phyloP scores from a whole-genome alignment of 2,329 filamentous ascomycete species.

The Acarospora socialis region DNA sequence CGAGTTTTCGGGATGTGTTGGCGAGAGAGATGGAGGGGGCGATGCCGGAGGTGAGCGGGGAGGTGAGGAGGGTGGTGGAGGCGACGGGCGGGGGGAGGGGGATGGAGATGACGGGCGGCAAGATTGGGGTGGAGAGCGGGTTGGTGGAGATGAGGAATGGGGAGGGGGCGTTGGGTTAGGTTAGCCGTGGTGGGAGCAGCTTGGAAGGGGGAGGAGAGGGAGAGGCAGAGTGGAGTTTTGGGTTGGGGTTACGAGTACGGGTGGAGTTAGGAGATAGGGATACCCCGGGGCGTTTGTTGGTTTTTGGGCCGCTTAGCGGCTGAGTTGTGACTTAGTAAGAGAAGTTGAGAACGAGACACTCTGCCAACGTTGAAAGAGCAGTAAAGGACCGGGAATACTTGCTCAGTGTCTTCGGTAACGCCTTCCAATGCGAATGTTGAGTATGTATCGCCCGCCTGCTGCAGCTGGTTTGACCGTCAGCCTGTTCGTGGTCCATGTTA shows the following conservation, averaged over 20 bases:
- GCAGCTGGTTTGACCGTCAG: too few relatives aligned
- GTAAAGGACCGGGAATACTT: too few relatives aligned
- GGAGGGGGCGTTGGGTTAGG: not conserved
- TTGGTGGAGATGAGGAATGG: not conserved
- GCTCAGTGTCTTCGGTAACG: too few relatives aligned
- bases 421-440: too few relatives aligned
- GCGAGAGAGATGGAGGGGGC: conserved; percentile 43
- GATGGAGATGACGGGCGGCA: conserved; percentile 15
- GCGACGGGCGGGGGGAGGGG: conserved; percentile 17
- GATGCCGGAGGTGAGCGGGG: conserved; percentile 41
- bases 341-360: too few relatives aligned
- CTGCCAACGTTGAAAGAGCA: too few relatives aligned
- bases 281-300: too few relatives aligned
- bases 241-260: not conserved
- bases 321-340: too few relatives aligned
- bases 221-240: not conserved
- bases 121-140: not conserved
- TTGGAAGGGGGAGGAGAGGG: too few relatives aligned
- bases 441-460: too few relatives aligned
- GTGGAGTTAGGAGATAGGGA: not conserved
- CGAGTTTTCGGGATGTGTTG: conserved; percentile 42
- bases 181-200: not conserved
- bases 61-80: conserved; percentile 38
- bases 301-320: too few relatives aligned
- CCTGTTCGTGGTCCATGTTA: too few relatives aligned